Evolutionary conservation across 2,329 filamentous ascomycete genomes (phyloP).

Genomic region (Hypoxylon rubiginosum): DNA sequence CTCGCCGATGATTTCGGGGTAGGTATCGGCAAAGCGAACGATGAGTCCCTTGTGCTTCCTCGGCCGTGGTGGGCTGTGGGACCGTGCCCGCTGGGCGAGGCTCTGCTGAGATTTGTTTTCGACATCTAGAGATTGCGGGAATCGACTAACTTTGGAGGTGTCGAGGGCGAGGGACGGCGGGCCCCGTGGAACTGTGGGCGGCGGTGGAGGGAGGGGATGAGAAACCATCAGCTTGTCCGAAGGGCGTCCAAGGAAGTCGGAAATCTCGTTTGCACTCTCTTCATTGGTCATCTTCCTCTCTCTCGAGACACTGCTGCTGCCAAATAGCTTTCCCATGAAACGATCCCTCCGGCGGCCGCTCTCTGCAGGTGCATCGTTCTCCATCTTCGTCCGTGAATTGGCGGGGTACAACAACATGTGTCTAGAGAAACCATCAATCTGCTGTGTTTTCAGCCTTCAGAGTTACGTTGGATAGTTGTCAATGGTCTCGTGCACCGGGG

Average conservation of each 20-base stretch:
- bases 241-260: slow-evolving; percentile 70
- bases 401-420: slow-evolving; percentile 41
- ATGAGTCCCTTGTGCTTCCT: slow-evolving; percentile 73
- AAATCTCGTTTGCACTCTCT: slow-evolving; percentile 64
- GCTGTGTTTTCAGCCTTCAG: slow-evolving; percentile 15
- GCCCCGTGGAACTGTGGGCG: slow-evolving; percentile 50
- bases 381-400: slow-evolving; percentile 46
- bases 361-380: slow-evolving; percentile 48
- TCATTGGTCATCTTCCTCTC: slow-evolving; percentile 55
- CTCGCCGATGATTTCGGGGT: slow-evolving; percentile 87
- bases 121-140: slow-evolving; percentile 66
- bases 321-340: slow-evolving; percentile 74
- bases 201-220: slow-evolving; percentile 61
- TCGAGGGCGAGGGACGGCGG: slow-evolving; percentile 66
- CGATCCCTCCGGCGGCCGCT: slow-evolving; percentile 56
- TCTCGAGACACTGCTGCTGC: slow-evolving; percentile 53
- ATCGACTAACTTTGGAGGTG: slow-evolving; percentile 67
- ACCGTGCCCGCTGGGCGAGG: slow-evolving; percentile 58
- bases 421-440: slow-evolving; percentile 34
- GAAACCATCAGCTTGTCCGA: slow-evolving; percentile 68
- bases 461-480: slow-evolving; percentile 5
- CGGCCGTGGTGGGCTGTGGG: slow-evolving; percentile 61
- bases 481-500: slow-evolving; percentile 6
- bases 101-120: slow-evolving; percentile 60
- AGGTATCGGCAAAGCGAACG: slow-evolving; percentile 79